Percentiles rank a stretch among this genome's conserved stretches.
These are phyloP conservation scores for Artemisia argyi DNA, from an alignment of 129 eudicot genomes.

Conservation along the genomic window DNA sequence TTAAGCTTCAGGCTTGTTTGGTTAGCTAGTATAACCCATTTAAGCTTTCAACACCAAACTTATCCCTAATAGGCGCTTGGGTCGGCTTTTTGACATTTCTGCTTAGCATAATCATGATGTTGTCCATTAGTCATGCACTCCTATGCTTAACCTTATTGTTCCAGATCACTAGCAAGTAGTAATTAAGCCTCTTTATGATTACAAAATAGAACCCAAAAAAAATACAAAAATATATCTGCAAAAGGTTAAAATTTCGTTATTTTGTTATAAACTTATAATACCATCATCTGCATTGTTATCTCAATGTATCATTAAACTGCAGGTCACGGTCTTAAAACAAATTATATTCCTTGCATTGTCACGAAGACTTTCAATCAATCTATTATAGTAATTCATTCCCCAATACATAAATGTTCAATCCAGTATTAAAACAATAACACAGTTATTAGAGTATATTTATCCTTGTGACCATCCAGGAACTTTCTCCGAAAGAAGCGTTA, in stretches of 20 bases:
- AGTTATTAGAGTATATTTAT: constrained; percentile 25
- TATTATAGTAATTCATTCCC: constrained; percentile 24
- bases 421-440: background rate
- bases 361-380: constrained; percentile 23
- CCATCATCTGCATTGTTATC: background rate
- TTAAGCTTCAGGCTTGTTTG: too few relatives aligned
- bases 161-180: background rate
- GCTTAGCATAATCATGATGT: constrained; percentile 28
- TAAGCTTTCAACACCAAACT: too few relatives aligned
- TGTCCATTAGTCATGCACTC: constrained; percentile 21
- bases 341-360: background rate
- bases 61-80: too few relatives aligned
- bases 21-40: too few relatives aligned
- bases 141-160: background rate
- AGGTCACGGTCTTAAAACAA: background rate
- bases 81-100: too few relatives aligned
- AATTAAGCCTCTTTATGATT: constrained; percentile 12
- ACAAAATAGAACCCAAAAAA: background rate
- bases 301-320: background rate
- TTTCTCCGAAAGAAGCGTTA: constrained; percentile 46
- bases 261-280: background rate
- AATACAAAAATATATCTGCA: background rate
- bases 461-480: constrained; percentile 56
- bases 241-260: background rate
- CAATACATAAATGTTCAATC: background rate